These are phyloP conservation scores for Lactarius quietus DNA, from an alignment of 768 basidiomycete species.

Conservation along the genomic window DNA sequence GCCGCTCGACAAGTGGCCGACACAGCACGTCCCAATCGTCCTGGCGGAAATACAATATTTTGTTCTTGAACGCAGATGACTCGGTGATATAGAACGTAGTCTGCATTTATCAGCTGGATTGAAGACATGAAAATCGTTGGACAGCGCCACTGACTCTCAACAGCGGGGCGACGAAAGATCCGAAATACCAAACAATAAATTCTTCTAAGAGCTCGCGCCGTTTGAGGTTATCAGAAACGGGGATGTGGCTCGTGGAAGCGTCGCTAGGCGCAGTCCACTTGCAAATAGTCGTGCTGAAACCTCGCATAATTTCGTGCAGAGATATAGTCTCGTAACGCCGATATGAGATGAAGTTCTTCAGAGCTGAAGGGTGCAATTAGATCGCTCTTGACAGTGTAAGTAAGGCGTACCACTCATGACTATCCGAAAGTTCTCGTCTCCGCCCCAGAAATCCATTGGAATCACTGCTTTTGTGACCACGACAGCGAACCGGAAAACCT, in stretches of 20 bases:
- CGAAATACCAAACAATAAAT: conserved; percentile 93
- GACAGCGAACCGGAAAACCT: conserved; percentile 71
- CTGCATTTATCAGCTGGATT: conserved; percentile 38
- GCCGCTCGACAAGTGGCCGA: conserved; percentile 70
- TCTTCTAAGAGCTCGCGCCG: conserved; percentile 80
- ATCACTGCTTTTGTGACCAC: conserved; percentile 65
- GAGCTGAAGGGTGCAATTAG: conserved; percentile 42
- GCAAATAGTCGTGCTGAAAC: conserved; percentile 69
- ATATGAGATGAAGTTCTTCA: conserved; percentile 66
- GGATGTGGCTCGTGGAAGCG: conserved; percentile 40
- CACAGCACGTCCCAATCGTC: conserved; percentile 91
- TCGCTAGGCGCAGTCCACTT: conserved; percentile 66
- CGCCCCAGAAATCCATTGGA: conserved; percentile 79
- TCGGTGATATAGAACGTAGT: conserved; percentile 94
- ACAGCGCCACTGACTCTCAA: conserved; percentile 54
- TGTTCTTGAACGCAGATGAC: conserved; percentile 78
- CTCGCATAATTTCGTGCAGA: conserved; percentile 74
- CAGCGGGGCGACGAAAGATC: conserved; percentile 75
- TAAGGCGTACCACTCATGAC: conserved; percentile 47
- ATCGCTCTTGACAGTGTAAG: background rate
- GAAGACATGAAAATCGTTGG: background rate
- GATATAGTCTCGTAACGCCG: conserved; percentile 81
- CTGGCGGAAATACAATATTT: conserved; percentile 87
- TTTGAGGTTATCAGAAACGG: conserved; percentile 67
- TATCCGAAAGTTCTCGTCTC: conserved; percentile 54